Conservation (phyloP, 768 basidiomycete species). For the Ramaria rubella region DNA sequence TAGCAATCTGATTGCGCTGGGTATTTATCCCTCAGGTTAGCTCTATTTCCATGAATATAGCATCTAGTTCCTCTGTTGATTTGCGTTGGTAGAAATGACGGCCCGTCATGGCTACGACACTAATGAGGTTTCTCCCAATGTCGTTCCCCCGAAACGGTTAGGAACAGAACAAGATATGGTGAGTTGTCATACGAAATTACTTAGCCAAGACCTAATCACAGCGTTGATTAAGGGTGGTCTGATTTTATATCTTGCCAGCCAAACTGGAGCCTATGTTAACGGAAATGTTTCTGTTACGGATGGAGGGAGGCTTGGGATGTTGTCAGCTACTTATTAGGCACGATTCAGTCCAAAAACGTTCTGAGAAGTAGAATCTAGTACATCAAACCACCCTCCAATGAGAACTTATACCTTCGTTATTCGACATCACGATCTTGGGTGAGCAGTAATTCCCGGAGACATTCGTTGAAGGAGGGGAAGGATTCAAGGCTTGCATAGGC, state of each 20-base stretch:
- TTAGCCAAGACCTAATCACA: not conserved
- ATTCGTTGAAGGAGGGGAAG: no score
- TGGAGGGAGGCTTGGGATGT: slow-evolving; percentile 10
- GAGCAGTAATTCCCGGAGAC: no score
- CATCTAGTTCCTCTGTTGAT: not conserved
- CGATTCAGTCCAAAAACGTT: no score
- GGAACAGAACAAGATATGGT: slow-evolving; percentile 44
- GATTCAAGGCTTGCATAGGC: no score
- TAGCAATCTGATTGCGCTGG: slow-evolving; percentile 70
- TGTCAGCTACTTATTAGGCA: slow-evolving; percentile 5
- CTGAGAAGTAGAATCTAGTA: no score
- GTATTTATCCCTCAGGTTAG: slow-evolving; percentile 71
- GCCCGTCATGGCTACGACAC: slow-evolving; percentile 35
- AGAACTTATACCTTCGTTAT: no score
- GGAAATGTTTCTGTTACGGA: slow-evolving; percentile 10
- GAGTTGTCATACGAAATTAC: slow-evolving; percentile 13
- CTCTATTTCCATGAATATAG: slow-evolving; percentile 10
- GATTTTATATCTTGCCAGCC: slow-evolving; percentile 8
- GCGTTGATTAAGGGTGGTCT: slow-evolving; percentile 62
- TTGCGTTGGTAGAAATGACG: slow-evolving; percentile 52
- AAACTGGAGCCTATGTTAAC: slow-evolving; percentile 10
- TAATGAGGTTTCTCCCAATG: slow-evolving; percentile 36
- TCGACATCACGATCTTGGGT: no score
- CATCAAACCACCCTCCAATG: no score
- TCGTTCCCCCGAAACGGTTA: slow-evolving; percentile 54